Base-by-base conservation (phyloP, 2,329 filamentous ascomycete genomes). In the Ambrosiella cleistominuta region DNA sequence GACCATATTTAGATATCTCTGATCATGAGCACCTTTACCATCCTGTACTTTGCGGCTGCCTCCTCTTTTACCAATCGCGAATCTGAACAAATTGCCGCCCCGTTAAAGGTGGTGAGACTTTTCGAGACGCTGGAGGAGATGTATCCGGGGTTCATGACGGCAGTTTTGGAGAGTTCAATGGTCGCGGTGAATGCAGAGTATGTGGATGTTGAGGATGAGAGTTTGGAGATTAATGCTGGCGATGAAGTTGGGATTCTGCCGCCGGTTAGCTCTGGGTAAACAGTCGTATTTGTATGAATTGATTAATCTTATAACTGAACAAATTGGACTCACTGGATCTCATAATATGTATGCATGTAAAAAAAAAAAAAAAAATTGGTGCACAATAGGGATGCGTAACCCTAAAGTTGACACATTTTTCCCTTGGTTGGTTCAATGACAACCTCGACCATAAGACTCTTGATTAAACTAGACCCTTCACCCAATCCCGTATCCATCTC, bases 221-320 rank as follows among this genome's bases (percentile, higher is more conserved):
- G 69, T 52, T 71, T 70, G 15, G 67, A 79, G 58, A 85, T 94
- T 59, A 70, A 80, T 56, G 80, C 80, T 62, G 86, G 83, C 36
- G 88, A 94, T 66, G 88, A 94, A 71, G 86, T 94, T 58, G 88
- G 85, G 47, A 85, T 94, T 40, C 91, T 94, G 59, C 88, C 88
- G 39, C 88, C 88, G 8, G 88, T 94, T 63, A 94, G 88, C 73
- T 89, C 88, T 42, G 88, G 88, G 3, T 93, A 69, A 76, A 15
- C 49, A 15, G 36, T 27, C 27, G 27, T 27, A 27, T 12, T 9
- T 49, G 47, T 54, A 6, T 54, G 35, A 40, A 35, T 51, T 37
- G 38, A 27, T 27, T 27, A 27, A 27, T 27, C 27, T 27, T 27
- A 3, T 27, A 27, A 27, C 27, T 27, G 27, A 27, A 27, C 27